Percentiles rank a stretch among this genome's conserved stretches.
phyloP scores from a whole-genome alignment of 768 basidiomycete genomes.

The Mrakia frigida region DNA sequence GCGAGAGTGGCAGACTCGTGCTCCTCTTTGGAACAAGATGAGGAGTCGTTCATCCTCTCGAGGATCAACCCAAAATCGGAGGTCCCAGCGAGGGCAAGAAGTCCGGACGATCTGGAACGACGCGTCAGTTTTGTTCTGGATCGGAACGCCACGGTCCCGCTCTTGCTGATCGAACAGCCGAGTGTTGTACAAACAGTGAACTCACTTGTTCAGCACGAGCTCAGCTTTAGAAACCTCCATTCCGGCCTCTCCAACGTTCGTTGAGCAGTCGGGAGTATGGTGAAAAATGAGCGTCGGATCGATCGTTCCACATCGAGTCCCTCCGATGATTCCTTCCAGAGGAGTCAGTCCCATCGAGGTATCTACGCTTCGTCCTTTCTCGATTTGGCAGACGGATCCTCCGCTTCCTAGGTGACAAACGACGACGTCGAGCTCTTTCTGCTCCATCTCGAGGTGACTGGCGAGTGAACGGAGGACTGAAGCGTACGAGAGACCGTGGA shows the following conservation, averaged over 20 bases:
- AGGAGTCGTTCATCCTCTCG: conserved; percentile 47
- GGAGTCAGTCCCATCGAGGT: conserved; percentile 87
- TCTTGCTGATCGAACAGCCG: no score
- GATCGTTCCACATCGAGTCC: conserved; percentile 73
- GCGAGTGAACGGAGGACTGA: conserved; percentile 65
- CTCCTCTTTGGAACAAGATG: conserved; percentile 40
- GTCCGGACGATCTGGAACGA: conserved; percentile 57
- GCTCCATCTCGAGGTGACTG: conserved; percentile 54
- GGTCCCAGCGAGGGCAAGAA: conserved; percentile 72
- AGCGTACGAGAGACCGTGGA: conserved; percentile 63
- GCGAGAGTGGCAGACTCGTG: conserved; percentile 52
- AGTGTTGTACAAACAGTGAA: not conserved
- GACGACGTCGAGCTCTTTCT: conserved; percentile 62
- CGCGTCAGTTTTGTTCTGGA: not conserved
- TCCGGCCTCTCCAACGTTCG: conserved; percentile 48
- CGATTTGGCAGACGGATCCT: conserved; percentile 73
- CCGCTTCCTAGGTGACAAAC: conserved; percentile 87
- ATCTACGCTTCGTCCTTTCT: conserved; percentile 66
- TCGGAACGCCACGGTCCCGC: no score
- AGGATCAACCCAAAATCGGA: conserved; percentile 71
- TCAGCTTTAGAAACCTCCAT: conserved; percentile 55
- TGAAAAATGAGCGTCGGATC: conserved; percentile 88
- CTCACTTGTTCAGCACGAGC: conserved; percentile 47
- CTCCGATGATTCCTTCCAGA: conserved; percentile 79
- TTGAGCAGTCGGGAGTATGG: conserved; percentile 57